Conservation (phyloP, 805 yeast species). For the Debaryomyces tyrocola region DNA sequence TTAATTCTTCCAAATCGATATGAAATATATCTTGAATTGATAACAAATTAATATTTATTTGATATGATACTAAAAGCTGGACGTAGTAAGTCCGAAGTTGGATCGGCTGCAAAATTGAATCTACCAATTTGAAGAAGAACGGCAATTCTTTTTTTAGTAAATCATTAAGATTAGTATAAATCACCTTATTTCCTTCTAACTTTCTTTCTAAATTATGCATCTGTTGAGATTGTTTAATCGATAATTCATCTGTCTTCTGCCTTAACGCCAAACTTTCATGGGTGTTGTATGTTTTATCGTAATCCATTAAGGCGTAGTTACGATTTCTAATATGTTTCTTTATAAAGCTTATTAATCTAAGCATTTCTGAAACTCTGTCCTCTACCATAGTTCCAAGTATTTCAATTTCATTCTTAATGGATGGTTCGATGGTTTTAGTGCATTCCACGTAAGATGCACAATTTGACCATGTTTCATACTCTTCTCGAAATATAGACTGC, state of each 20-base stretch:
- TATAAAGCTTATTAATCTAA: conserved; percentile 19
- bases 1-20: conserved; percentile 5
- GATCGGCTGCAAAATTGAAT: conserved; percentile 29
- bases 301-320: conserved; percentile 35
- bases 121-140: conserved; percentile 32
- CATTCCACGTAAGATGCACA: conserved; percentile 16
- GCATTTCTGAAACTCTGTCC: conserved; percentile 13
- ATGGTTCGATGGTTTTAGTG: conserved; percentile 13
- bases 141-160: conserved; percentile 50
- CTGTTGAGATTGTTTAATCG: conserved; percentile 28
- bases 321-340: conserved; percentile 27
- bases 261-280: conserved; percentile 29
- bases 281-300: conserved; percentile 31
- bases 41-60: conserved; percentile 21
- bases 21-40: conserved; percentile 12
- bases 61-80: conserved; percentile 35
- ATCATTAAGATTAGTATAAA: conserved; percentile 37
- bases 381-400: conserved; percentile 7
- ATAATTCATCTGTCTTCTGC: conserved; percentile 35
- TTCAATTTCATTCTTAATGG: conserved; percentile 13
- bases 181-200: conserved; percentile 17
- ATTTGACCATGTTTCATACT: conserved; percentile 19
- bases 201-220: conserved; percentile 24
- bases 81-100: conserved; percentile 36
- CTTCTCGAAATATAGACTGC: conserved; percentile 9